A percentile compares a stretch with the other conserved stretches of the same genome.
These are phyloP conservation scores for Didymella pinodella DNA, from an alignment of 2,329 filamentous ascomycete species.

Conservation along the genomic window DNA sequence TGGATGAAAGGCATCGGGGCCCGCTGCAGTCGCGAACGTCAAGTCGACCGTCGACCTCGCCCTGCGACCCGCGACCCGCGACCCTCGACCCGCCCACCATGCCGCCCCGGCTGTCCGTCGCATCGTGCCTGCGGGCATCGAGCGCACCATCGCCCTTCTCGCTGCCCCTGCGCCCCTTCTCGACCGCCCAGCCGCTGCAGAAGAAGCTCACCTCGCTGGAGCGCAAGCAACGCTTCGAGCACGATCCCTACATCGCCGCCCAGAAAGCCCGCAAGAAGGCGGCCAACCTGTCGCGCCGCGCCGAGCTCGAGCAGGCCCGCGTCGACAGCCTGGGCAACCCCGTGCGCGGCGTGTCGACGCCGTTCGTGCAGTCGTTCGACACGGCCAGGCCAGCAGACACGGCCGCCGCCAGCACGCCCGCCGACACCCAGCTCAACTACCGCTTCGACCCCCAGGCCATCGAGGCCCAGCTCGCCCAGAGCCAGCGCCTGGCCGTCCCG, in stretches of 20 bases:
- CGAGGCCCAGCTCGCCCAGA: conserved; percentile 69
- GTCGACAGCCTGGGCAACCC: conserved; percentile 75
- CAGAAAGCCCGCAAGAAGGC: conserved; percentile 85
- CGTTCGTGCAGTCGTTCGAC: conserved; percentile 85
- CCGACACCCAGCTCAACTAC: conserved; percentile 71
- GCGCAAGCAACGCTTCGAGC: conserved; percentile 67
- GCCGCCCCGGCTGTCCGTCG: conserved; percentile 58
- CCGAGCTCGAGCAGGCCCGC: conserved; percentile 71
- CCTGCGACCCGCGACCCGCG: too few species aligned
- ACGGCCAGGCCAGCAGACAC: conserved; percentile 56
- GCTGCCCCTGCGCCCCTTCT: conserved; percentile 64
- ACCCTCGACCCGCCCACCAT: conserved; percentile 36
- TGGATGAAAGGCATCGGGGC: neutral
- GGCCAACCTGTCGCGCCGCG: conserved; percentile 79
- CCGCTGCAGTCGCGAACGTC: neutral
- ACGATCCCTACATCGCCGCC: conserved; percentile 82
- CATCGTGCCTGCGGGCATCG: conserved; percentile 54
- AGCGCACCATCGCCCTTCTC: conserved; percentile 52
- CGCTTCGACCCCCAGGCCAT: conserved; percentile 75
- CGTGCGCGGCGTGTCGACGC: conserved; percentile 77
- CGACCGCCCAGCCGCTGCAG: conserved; percentile 70
- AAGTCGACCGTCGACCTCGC: neutral
- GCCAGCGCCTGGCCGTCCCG: conserved; percentile 72
- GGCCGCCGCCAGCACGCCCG: conserved; percentile 30
- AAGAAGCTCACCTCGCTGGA: conserved; percentile 57